phyloP scores from a whole-genome alignment of 2,329 filamentous ascomycete species.

The Amylocarpus encephaloides region DNA sequence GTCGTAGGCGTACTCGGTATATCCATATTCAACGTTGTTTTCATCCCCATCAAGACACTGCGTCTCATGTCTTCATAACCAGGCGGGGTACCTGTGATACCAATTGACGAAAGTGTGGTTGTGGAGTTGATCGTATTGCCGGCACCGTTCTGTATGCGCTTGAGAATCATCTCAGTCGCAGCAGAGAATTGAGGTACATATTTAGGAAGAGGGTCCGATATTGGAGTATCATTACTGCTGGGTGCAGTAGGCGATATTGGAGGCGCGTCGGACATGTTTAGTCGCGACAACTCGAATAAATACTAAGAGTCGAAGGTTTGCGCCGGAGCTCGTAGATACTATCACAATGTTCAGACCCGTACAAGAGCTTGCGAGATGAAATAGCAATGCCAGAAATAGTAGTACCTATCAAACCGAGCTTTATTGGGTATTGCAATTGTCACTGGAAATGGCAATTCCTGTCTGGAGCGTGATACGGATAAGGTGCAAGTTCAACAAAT shows the following conservation, averaged over 20 bases:
- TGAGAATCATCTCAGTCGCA: constrained; percentile 33
- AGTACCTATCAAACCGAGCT: constrained; percentile 15
- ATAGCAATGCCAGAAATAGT: constrained; percentile 4
- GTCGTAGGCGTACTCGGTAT: constrained; percentile 25
- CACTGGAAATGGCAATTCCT: neutral
- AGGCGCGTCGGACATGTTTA: constrained; percentile 24
- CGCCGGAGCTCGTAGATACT: constrained; percentile 18
- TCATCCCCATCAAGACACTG: constrained; percentile 32
- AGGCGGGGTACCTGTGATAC: constrained; percentile 26
- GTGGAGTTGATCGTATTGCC: constrained; percentile 6
- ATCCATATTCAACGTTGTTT: constrained; percentile 32
- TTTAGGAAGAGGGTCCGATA: constrained; percentile 26
- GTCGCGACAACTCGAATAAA: constrained; percentile 1
- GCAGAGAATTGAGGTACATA: constrained; percentile 33
- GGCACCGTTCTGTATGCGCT: constrained; percentile 30
- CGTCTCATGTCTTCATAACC: constrained; percentile 33
- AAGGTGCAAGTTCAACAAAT: constrained; percentile 10
- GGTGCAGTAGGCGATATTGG: constrained; percentile 18
- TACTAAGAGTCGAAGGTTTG: constrained; percentile 12
- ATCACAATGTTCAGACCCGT: constrained; percentile 2
- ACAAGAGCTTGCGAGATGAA: neutral
- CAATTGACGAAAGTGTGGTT: constrained; percentile 23
- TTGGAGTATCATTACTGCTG: constrained; percentile 14
- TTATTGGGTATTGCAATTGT: constrained; percentile 11
- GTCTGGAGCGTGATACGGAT: constrained; percentile 2